Conservation (phyloP, 2,329 filamentous ascomycete species). For the Colletotrichum euphorbiae region DNA sequence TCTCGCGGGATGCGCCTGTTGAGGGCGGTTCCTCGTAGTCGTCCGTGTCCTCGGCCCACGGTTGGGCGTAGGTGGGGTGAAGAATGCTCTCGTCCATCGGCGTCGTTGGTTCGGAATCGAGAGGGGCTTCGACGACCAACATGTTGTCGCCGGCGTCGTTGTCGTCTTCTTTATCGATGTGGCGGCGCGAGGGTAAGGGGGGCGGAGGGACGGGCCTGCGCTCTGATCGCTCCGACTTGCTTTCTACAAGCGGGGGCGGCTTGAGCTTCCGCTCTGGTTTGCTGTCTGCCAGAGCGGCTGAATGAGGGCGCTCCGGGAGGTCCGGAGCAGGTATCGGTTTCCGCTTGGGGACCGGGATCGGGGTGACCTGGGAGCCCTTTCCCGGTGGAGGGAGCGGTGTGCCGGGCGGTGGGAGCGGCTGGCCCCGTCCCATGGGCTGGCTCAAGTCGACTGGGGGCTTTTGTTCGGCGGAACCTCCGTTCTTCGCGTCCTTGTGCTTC, state of each 20-base stretch:
- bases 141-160: constrained; percentile 61
- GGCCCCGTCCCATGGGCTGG: constrained; percentile 84
- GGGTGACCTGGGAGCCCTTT: constrained; percentile 67
- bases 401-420: constrained; percentile 84
- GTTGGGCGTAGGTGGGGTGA: constrained; percentile 24
- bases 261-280: constrained; percentile 62
- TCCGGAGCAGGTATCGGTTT: constrained; percentile 65
- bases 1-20: not conserved
- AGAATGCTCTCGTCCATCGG: constrained; percentile 53
- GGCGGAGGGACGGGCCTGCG: constrained; percentile 55
- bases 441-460: constrained; percentile 56
- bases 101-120: constrained; percentile 69
- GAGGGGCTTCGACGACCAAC: constrained; percentile 73
- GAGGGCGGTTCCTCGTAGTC: constrained; percentile 8
- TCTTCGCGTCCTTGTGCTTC: constrained; percentile 58
- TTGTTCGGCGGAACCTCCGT: constrained; percentile 34
- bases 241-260: constrained; percentile 48
- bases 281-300: constrained; percentile 31
- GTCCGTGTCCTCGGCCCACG: constrained; percentile 27
- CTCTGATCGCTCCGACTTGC: constrained; percentile 29
- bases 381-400: constrained; percentile 79
- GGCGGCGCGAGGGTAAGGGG: constrained; percentile 60
- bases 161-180: constrained; percentile 50
- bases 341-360: constrained; percentile 70
- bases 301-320: constrained; percentile 37